Evolutionary conservation across 371 early-diverging fungal species (phyloP).

Genomic region (Zychaea mexicana): DNA sequence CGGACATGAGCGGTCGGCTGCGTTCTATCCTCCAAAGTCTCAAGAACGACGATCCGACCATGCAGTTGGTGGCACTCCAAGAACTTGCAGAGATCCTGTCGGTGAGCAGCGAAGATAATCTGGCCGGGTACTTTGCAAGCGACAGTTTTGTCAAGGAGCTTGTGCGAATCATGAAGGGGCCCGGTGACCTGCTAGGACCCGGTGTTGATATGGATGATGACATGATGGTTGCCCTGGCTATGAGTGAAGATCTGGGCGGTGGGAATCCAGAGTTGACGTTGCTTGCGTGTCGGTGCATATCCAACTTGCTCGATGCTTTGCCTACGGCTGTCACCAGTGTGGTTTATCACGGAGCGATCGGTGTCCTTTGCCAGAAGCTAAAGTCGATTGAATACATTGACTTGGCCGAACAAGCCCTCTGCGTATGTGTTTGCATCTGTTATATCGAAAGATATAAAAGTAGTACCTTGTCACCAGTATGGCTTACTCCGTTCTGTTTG

Average conservation of each 20-base stretch:
- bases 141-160: conserved; percentile 62
- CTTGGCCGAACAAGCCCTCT: conserved; percentile 86
- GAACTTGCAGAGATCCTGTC: conserved; percentile 69
- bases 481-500: too few relatives aligned
- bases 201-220: conserved; percentile 39
- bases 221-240: conserved; percentile 49
- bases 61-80: conserved; percentile 68
- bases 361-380: conserved; percentile 76
- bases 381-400: conserved; percentile 89
- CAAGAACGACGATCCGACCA: conserved; percentile 58
- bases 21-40: conserved; percentile 55
- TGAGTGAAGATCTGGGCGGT: conserved; percentile 46
- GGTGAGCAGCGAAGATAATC: conserved; percentile 70
- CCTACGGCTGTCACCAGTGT: conserved; percentile 70
- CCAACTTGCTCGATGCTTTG: conserved; percentile 87
- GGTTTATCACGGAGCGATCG: conserved; percentile 72
- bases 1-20: conserved; percentile 45
- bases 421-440: conserved; percentile 32
- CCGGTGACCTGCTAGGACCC: conserved; percentile 26
- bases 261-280: conserved; percentile 78
- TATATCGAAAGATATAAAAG: background rate
- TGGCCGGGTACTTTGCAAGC: conserved; percentile 57
- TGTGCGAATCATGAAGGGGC: conserved; percentile 57
- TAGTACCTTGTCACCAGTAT: too few relatives aligned
- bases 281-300: conserved; percentile 85